Percentiles rank a stretch among this genome's conserved stretches.
Evolutionary conservation across 1,284 basidiomycete genomes (phyloP).

Genomic region (Chalciporus piperatoides): DNA sequence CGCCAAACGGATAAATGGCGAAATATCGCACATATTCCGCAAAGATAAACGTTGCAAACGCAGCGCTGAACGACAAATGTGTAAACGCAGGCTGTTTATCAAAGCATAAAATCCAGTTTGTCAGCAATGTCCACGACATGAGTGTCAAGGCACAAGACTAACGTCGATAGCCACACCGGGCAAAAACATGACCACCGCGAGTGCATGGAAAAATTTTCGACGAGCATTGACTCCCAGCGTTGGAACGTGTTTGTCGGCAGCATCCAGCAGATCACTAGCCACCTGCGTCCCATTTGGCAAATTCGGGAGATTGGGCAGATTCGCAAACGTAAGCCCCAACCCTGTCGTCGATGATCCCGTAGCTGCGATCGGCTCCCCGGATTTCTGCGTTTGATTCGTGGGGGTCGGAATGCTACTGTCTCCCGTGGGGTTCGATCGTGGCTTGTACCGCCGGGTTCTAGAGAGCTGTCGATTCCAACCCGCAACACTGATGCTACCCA

Average conservation of each 20-base stretch:
- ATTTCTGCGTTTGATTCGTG: conserved; percentile 23
- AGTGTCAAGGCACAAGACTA: conserved; percentile 38
- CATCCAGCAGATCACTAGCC: conserved; percentile 82
- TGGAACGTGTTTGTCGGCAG: conserved; percentile 85
- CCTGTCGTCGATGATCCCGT: conserved; percentile 28
- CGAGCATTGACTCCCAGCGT: conserved; percentile 91
- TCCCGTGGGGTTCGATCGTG: conserved; percentile 34
- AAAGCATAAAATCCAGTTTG: conserved; percentile 4
- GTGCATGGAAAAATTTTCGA: conserved; percentile 95
- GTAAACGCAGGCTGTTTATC: conserved; percentile 84
- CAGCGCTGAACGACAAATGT: conserved; percentile 90
- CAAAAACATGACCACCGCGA: conserved; percentile 94
- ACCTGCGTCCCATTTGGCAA: conserved; percentile 54
- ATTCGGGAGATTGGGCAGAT: conserved; percentile 50
- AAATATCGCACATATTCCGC: conserved; percentile 97
- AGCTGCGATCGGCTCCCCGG: conserved; percentile 21
- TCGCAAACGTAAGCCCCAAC: conserved; percentile 48
- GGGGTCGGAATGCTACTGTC: conserved; percentile 35
- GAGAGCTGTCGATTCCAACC: conserved; percentile 91
- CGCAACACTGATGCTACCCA: conserved; percentile 82
- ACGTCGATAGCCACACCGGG: conserved; percentile 93
- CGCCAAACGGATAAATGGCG: conserved; percentile 95
- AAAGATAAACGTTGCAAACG: conserved; percentile 93
- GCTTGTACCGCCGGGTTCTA: conserved; percentile 64
- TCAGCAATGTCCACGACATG: conserved; percentile 20